These are phyloP conservation scores for Leucogyrophana mollusca DNA, from an alignment of 768 basidiomycete species.

Conservation along the genomic window DNA sequence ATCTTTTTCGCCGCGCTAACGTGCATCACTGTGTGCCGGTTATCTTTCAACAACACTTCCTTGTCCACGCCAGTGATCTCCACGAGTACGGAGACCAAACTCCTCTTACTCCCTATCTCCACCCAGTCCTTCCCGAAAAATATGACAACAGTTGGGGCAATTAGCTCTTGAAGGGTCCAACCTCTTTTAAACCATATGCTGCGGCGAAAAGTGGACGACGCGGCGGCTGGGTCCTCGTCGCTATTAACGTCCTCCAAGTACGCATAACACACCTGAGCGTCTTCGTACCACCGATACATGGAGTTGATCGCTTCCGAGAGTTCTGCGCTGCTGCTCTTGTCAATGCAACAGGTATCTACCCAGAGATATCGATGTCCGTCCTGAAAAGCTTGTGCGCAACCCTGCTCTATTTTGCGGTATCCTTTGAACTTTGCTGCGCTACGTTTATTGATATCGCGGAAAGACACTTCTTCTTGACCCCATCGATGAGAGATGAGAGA, in stretches of 20 bases:
- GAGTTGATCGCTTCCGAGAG: too few relatives aligned
- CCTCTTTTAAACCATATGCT: constrained; percentile 16
- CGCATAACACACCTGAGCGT: constrained; percentile 11
- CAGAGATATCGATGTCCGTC: constrained; percentile 9
- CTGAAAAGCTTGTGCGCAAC: not conserved
- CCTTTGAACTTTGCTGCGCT: constrained; percentile 1
- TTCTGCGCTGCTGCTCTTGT: constrained; percentile 19
- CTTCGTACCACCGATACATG: too few relatives aligned
- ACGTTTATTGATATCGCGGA: constrained; percentile 2
- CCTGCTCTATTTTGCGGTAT: constrained; percentile 2
- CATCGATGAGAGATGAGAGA: constrained; percentile 12
- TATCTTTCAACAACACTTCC: constrained; percentile 1
- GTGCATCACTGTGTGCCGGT: not conserved
- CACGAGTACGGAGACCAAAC: not conserved
- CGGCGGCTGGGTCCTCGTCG: not conserved
- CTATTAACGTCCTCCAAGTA: constrained; percentile 12
- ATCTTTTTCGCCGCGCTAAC: constrained; percentile 17
- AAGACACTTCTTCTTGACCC: constrained; percentile 1
- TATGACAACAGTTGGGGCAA: constrained; percentile 12
- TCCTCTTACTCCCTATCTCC: constrained; percentile 4
- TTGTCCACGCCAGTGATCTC: constrained; percentile 7
- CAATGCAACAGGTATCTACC: constrained; percentile 18
- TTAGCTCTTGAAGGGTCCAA: constrained; percentile 11
- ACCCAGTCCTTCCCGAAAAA: constrained; percentile 15
- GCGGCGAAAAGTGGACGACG: not conserved